Evolutionary conservation across 208 protist genomes (phyloP).

Genomic region (Acanthamoeba quina): DNA sequence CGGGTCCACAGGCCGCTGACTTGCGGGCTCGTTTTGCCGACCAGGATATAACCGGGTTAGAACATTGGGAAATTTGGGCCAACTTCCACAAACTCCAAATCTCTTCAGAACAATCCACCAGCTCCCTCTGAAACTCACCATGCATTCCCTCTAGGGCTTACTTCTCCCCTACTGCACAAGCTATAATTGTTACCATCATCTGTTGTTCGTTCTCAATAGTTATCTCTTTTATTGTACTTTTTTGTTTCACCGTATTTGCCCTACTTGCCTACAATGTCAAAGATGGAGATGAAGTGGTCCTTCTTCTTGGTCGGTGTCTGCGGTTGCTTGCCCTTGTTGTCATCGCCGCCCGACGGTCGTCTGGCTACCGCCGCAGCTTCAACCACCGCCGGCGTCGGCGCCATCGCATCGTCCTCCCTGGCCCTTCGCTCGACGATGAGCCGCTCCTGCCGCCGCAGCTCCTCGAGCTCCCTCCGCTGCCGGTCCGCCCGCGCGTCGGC

Average conservation of each 20-base stretch:
- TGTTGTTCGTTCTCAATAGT: not conserved
- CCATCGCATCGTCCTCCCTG: not conserved
- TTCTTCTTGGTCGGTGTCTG: not conserved
- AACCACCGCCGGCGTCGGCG: not conserved
- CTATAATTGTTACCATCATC: not conserved
- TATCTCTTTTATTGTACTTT: not conserved
- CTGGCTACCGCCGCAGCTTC: too few relatives aligned
- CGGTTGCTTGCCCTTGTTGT: not conserved
- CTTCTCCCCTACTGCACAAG: too few relatives aligned
- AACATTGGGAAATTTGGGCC: not conserved
- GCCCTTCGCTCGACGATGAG: slow-evolving; percentile 3
- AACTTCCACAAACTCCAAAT: not conserved
- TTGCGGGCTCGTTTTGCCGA: not conserved
- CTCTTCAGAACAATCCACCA: not conserved
- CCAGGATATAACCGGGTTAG: not conserved
- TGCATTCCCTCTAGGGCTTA: not conserved
- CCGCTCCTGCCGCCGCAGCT: not conserved
- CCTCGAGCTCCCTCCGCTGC: not conserved
- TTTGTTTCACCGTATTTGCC: too few relatives aligned
- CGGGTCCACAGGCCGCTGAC: not conserved
- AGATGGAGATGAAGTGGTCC: not conserved
- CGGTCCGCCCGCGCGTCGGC: not conserved
- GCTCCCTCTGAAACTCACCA: not conserved
- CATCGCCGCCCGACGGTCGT: not conserved
- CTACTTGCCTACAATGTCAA: not conserved